These are phyloP conservation scores for Carex kokanica DNA, from an alignment of 176 grass and related monocot species.

Conservation along the genomic window DNA sequence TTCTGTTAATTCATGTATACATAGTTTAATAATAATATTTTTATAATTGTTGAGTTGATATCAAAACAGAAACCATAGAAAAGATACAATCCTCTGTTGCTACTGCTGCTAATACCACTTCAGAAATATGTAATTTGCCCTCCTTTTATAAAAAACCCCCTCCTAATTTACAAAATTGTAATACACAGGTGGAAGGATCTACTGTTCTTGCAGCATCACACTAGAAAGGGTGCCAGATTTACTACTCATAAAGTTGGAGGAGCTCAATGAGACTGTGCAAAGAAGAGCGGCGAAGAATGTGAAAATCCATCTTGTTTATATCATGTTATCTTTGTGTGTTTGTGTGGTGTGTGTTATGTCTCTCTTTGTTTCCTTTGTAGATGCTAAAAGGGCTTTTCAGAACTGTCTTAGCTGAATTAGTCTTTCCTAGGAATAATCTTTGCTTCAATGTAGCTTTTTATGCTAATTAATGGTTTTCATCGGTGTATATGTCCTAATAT, in stretches of 20 bases:
- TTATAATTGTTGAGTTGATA: too few relatives aligned
- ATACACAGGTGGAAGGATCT: slow-evolving; percentile 65
- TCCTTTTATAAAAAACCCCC: background rate
- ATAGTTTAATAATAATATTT: background rate
- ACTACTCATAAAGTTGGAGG: background rate
- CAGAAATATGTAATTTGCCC: background rate
- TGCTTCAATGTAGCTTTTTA: slow-evolving; percentile 11
- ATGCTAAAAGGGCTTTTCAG: background rate
- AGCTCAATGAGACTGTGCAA: background rate
- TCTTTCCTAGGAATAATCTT: slow-evolving; percentile 17
- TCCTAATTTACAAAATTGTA: background rate
- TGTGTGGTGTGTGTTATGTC: slow-evolving; percentile 21
- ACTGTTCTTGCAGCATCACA: slow-evolving; percentile 49
- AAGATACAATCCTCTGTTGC: too few relatives aligned
- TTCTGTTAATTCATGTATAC: background rate
- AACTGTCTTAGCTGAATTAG: slow-evolving; percentile 6
- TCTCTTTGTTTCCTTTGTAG: slow-evolving; percentile 18
- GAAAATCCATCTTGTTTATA: slow-evolving; percentile 10
- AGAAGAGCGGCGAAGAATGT: background rate
- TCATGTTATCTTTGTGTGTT: slow-evolving; percentile 18
- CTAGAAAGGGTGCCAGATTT: slow-evolving; percentile 30
- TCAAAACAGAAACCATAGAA: too few relatives aligned
- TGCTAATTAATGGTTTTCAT: slow-evolving; percentile 22
- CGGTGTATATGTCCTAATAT: slow-evolving; percentile 7
- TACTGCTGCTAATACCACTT: background rate